Base-by-base conservation (phyloP, 2,329 filamentous ascomycete species). In the Albophoma yamanashiensis region DNA sequence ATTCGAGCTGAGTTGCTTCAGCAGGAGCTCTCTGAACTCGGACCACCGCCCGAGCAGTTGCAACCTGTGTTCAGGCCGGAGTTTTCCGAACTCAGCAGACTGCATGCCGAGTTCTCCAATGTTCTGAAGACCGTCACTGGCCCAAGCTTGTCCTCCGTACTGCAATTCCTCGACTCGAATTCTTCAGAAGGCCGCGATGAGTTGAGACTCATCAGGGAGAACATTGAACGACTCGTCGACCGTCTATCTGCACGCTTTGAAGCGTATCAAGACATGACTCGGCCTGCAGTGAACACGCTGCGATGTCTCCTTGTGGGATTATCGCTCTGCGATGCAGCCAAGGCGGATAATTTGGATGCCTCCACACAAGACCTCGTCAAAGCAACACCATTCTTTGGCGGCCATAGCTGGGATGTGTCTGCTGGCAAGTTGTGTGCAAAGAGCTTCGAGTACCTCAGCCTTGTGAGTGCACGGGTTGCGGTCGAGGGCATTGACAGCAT, bases 81-180 rank as follows among this genome's bases (percentile, higher is more conserved):
- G 15, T 72, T 75, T 1, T 91, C 89, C 0, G 83, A 90, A 65
- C 78, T 96, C 14, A 76, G 80, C 59, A 77, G 87, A 52, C 76
- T 97, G 4, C 92, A 97, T 66, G 88, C 88, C 11, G 91, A 97
- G 66, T 93, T 97, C 67, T 83, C 82, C 58, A 92, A 89, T 62
- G 75, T 95, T 34, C 75, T 95, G 47, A 88, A 86, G 62, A 79
- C 82, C n/a, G 75, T 88, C 20, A 74, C 86, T 27, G 76, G 79
- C 22, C 74, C 76, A 58, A 73, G 80, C 39, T 68, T 82, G 25
- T 71, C 75, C 42, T 67, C 69, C 0, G 73, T 74, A 0, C 68
- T 70, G 39, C 64, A 66, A 42, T 67, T 61, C 25, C 65, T 68
- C 22, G 67, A 66, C 8, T 65, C 63, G 22, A 62, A 65, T 55